A percentile compares a stretch with the other conserved stretches of the same genome.
phyloP scores from a whole-genome alignment of 768 basidiomycete species.

The Boletus subcaerulescens region DNA sequence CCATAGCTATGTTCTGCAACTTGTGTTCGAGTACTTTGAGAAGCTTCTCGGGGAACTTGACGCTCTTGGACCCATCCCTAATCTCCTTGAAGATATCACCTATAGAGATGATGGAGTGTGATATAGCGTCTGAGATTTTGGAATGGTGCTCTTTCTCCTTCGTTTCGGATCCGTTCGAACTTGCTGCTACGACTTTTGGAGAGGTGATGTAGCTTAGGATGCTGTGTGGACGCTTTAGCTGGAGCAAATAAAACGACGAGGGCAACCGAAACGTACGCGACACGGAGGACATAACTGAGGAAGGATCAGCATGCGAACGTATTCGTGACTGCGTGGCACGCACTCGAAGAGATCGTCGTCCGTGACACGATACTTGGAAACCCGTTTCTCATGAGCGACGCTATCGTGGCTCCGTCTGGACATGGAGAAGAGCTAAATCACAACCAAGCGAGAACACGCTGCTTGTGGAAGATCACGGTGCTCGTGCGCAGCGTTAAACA shows the following conservation, averaged over 20 bases:
- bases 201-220: slow-evolving; percentile 69
- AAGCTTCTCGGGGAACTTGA: slow-evolving; percentile 92
- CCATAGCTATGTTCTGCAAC: slow-evolving; percentile 91
- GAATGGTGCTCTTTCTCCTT: slow-evolving; percentile 66
- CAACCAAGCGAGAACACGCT: background rate
- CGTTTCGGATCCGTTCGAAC: slow-evolving; percentile 35
- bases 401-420: slow-evolving; percentile 77
- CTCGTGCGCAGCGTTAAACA: background rate
- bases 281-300: slow-evolving; percentile 73
- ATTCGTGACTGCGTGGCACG: slow-evolving; percentile 25
- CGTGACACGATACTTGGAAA: slow-evolving; percentile 73
- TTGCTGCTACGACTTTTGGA: slow-evolving; percentile 46
- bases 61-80: slow-evolving; percentile 74
- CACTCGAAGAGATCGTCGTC: slow-evolving; percentile 89
- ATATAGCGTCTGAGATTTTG: slow-evolving; percentile 61
- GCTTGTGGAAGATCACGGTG: slow-evolving; percentile 5
- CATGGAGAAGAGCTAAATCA: slow-evolving; percentile 36
- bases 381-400: slow-evolving; percentile 64
- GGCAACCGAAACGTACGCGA: slow-evolving; percentile 58
- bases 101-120: slow-evolving; percentile 53
- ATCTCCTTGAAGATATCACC: slow-evolving; percentile 81
- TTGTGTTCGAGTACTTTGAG: slow-evolving; percentile 87
- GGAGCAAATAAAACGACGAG: slow-evolving; percentile 1
- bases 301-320: slow-evolving; percentile 9
- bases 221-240: slow-evolving; percentile 37